Evolutionary conservation across 805 yeast genomes (phyloP).

Genomic region (Wickerhamomyces hampshirensis): DNA sequence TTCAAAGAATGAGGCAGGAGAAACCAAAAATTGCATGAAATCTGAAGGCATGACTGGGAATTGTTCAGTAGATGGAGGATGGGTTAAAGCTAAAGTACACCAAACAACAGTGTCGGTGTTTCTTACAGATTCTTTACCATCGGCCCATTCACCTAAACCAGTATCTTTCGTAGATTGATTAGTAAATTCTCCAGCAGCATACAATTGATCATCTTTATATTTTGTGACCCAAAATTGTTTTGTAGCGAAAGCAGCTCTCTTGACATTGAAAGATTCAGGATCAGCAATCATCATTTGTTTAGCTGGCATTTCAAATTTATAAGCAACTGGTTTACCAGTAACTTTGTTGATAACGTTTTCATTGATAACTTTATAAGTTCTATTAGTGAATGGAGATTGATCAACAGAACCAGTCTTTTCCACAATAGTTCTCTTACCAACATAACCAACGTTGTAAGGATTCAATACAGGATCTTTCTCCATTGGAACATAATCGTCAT

Average conservation of each 20-base stretch:
- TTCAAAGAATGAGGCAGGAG: constrained; percentile 72
- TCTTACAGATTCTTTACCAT: constrained; percentile 63
- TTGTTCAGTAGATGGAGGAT: constrained; percentile 78
- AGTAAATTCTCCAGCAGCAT: constrained; percentile 83
- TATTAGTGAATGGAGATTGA: constrained; percentile 70
- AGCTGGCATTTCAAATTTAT: constrained; percentile 70
- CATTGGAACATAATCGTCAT: constrained; percentile 63
- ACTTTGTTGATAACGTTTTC: constrained; percentile 67
- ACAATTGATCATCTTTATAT: constrained; percentile 65
- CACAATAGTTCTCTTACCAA: constrained; percentile 54
- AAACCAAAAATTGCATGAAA: constrained; percentile 59
- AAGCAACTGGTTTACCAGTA: constrained; percentile 69
- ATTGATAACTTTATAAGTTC: constrained; percentile 71
- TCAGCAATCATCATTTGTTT: constrained; percentile 71
- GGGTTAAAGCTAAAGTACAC: constrained; percentile 80
- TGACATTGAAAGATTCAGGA: constrained; percentile 55
- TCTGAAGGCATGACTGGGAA: constrained; percentile 91
- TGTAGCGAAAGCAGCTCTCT: constrained; percentile 72
- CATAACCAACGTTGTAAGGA: constrained; percentile 68
- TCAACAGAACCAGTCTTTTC: constrained; percentile 71
- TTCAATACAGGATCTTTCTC: constrained; percentile 49
- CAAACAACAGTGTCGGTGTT: constrained; percentile 73
- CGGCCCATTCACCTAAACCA: constrained; percentile 69
- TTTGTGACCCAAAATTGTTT: constrained; percentile 81
- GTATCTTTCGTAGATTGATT: constrained; percentile 70